A percentile compares a stretch with the other conserved stretches of the same genome.
These are phyloP conservation scores for Houttuynia cordata DNA, from an alignment of 164 flowering plant species.

Conservation along the genomic window DNA sequence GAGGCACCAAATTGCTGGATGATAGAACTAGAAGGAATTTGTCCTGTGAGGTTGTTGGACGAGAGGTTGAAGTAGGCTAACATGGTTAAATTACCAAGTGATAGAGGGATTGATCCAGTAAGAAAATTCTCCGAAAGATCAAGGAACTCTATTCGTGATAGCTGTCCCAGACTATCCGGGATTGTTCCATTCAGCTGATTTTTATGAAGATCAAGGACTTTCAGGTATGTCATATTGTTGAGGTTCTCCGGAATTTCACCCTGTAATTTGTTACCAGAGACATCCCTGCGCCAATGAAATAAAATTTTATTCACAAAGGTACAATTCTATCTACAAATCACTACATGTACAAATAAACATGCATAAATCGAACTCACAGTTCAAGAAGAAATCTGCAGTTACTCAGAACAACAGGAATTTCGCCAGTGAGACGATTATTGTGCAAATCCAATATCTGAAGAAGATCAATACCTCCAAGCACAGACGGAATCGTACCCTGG, in stretches of 20 bases:
- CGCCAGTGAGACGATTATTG: slow-evolving; percentile 56
- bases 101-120: slow-evolving; percentile 54
- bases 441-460: slow-evolving; percentile 75
- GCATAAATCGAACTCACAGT: slow-evolving; percentile 53
- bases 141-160: slow-evolving; percentile 34
- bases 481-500: slow-evolving; percentile 51
- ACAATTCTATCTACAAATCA: slow-evolving; percentile 8
- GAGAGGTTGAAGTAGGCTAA: slow-evolving; percentile 66
- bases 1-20: slow-evolving; percentile 48
- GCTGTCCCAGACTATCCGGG: slow-evolving; percentile 49
- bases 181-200: slow-evolving; percentile 68
- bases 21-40: slow-evolving; percentile 38
- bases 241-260: slow-evolving; percentile 63
- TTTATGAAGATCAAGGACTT: slow-evolving; percentile 54
- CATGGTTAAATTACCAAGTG: slow-evolving; percentile 46
- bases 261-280: slow-evolving; percentile 63
- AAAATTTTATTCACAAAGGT: slow-evolving; percentile 2
- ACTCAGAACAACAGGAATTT: slow-evolving; percentile 48
- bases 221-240: slow-evolving; percentile 58
- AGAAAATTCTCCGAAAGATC: slow-evolving; percentile 68
- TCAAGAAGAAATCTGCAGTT: slow-evolving; percentile 72
- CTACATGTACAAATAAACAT: neutral
- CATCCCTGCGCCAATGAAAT: slow-evolving; percentile 58
- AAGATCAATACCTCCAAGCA: slow-evolving; percentile 51
- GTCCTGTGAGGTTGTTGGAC: slow-evolving; percentile 62